Percentiles rank a stretch among this genome's conserved stretches.
Conservation (phyloP, 225 moss, liverwort and hornwort species). For the Physcomitrium patens region DNA sequence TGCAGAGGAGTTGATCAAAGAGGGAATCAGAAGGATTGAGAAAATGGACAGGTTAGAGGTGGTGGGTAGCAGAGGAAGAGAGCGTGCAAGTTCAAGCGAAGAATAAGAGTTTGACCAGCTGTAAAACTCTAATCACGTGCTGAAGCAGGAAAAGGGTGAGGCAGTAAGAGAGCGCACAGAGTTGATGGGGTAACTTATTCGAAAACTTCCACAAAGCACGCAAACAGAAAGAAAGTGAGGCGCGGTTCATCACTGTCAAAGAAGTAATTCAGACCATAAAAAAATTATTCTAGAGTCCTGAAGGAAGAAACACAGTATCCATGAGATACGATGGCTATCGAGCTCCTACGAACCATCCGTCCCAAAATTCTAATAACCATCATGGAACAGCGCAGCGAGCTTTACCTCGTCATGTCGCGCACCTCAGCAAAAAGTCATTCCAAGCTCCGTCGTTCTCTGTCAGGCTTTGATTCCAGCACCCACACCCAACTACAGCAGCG, state of each 20-base stretch:
- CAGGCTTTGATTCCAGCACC: no score
- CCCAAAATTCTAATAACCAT: no score
- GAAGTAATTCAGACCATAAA: background rate
- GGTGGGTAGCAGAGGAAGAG: background rate
- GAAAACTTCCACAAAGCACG: background rate
- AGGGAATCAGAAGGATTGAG: background rate
- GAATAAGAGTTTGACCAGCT: background rate
- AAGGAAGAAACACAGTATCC: background rate
- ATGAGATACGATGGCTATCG: no score
- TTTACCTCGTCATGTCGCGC: no score
- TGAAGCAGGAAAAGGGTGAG: slow-evolving; percentile 2
- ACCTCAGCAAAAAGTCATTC: no score
- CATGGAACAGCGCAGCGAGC: no score
- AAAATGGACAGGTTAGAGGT: background rate
- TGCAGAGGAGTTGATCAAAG: no score
- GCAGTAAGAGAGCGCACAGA: background rate
- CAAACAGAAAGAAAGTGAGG: background rate
- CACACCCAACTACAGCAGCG: no score
- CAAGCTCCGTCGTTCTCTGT: no score
- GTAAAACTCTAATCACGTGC: slow-evolving; percentile 1
- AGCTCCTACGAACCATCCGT: no score
- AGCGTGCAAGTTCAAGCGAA: no score
- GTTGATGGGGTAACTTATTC: background rate
- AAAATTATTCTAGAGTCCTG: background rate
- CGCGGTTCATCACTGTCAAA: background rate